These are phyloP conservation scores for Cystobasidium pallidum DNA, from an alignment of 1,284 basidiomycete species.

Conservation along the genomic window DNA sequence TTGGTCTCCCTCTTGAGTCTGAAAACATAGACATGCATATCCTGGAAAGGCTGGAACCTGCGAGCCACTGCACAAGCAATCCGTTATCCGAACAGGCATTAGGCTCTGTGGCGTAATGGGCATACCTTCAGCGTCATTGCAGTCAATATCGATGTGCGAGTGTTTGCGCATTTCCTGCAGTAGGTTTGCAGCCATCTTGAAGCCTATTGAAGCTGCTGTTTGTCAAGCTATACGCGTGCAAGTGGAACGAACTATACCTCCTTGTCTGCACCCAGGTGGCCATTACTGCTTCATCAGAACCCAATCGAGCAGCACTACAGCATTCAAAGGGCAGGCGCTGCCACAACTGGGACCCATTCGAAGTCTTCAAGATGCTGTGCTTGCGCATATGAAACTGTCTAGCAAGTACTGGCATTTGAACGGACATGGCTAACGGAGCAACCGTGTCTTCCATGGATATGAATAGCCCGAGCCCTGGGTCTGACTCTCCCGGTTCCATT, in stretches of 20 bases:
- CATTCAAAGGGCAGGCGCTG: not conserved
- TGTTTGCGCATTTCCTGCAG: slow-evolving; percentile 38
- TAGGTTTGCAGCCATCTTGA: slow-evolving; percentile 13
- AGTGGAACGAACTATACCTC: not conserved
- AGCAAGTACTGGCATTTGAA: not conserved
- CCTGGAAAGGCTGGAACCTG: slow-evolving; percentile 25
- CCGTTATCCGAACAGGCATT: not conserved
- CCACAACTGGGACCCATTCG: not conserved
- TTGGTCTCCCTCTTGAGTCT: not conserved
- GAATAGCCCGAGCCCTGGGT: slow-evolving; percentile 12
- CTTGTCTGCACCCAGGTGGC: no score
- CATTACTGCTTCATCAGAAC: not conserved
- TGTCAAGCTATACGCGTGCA: not conserved
- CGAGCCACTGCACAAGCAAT: slow-evolving; percentile 28
- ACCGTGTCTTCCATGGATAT: not conserved
- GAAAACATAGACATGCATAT: slow-evolving; percentile 16
- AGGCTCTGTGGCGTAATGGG: not conserved
- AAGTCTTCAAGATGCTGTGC: not conserved
- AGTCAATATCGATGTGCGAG: slow-evolving; percentile 36
- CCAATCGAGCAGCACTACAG: not conserved
- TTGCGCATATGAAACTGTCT: not conserved
- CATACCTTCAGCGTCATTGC: slow-evolving; percentile 39
- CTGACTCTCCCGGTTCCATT: slow-evolving; percentile 11
- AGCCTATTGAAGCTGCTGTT: not conserved
- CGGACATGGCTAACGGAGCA: not conserved